Evolutionary conservation across 1,284 basidiomycete genomes (phyloP).

Genomic region (Cystobasidium pallidum): DNA sequence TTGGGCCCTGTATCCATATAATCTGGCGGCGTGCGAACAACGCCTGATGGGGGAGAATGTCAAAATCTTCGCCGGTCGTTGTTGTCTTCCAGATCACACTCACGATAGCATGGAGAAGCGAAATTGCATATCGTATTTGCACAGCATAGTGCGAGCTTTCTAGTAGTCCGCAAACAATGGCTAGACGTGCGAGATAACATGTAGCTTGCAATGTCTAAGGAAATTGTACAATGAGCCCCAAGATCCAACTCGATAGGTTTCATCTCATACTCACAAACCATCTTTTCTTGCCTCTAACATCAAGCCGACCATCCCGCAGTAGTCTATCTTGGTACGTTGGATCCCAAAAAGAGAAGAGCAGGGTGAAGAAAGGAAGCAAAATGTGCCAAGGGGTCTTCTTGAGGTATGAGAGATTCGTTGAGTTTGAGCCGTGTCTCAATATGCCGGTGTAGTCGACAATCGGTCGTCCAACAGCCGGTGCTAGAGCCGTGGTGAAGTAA

Average conservation of each 20-base stretch:
- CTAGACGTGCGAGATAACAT: not conserved
- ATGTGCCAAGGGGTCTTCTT: not conserved
- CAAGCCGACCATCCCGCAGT: not conserved
- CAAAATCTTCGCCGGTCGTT: not conserved
- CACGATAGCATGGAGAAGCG: not conserved
- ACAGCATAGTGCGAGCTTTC: not conserved
- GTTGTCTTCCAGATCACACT: not conserved
- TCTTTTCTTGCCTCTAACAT: constrained; percentile 2
- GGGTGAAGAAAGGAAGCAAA: constrained; percentile 15
- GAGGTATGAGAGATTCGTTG: not conserved
- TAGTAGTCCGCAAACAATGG: not conserved
- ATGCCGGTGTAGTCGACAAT: too few species aligned
- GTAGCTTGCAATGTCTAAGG: constrained; percentile 3
- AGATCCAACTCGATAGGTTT: not conserved
- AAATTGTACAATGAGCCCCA: too few species aligned
- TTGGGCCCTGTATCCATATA: not conserved
- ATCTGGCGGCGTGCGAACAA: not conserved
- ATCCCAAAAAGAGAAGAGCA: constrained; percentile 50
- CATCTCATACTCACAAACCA: constrained; percentile 31
- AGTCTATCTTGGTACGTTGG: constrained; percentile 44
- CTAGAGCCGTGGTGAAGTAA: not conserved
- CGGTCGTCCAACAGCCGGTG: too few species aligned
- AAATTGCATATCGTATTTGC: not conserved
- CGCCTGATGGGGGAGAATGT: not conserved
- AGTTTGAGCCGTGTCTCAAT: too few species aligned